Evolutionary conservation across 805 yeast species (phyloP).

Genomic region (Saccharomycopsis sp.): DNA sequence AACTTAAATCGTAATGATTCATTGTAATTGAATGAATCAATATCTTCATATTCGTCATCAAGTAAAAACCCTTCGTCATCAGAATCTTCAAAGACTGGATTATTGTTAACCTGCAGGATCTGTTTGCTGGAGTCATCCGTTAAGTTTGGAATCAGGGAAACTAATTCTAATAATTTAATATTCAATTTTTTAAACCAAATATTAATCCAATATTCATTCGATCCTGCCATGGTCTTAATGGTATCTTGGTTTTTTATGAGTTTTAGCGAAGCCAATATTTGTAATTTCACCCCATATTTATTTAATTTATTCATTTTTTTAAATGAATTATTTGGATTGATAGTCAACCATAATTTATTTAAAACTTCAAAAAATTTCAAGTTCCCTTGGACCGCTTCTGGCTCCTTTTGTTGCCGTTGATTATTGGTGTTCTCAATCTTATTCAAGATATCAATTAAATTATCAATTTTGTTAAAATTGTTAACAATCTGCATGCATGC

Average conservation of each 20-base stretch:
- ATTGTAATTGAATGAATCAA: slow-evolving; percentile 10
- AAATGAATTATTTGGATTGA: slow-evolving; percentile 15
- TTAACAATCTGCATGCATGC: slow-evolving; percentile 11
- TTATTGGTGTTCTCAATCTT: slow-evolving; percentile 16
- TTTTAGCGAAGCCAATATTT: slow-evolving; percentile 9
- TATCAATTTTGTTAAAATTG: slow-evolving; percentile 5
- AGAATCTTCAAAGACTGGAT: slow-evolving; percentile 6
- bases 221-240: slow-evolving; percentile 1
- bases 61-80: slow-evolving; percentile 2
- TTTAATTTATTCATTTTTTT: slow-evolving; percentile 13
- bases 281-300: slow-evolving; percentile 12
- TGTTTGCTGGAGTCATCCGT: not conserved
- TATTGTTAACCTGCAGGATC: not conserved
- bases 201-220: slow-evolving; percentile 1
- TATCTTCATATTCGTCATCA: slow-evolving; percentile 9
- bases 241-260: slow-evolving; percentile 2
- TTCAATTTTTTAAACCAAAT: slow-evolving; percentile 9
- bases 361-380: slow-evolving; percentile 16
- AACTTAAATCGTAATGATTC: slow-evolving; percentile 14
- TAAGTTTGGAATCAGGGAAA: slow-evolving; percentile 8
- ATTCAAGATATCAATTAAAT: slow-evolving; percentile 9
- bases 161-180: slow-evolving; percentile 7
- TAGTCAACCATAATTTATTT: slow-evolving; percentile 15
- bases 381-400: not conserved
- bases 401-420: not conserved